A percentile compares a stretch with the other conserved stretches of the same genome.
phyloP scores from a whole-genome alignment of 805 yeast species.

The Sugiyamaella qingdaonensis region DNA sequence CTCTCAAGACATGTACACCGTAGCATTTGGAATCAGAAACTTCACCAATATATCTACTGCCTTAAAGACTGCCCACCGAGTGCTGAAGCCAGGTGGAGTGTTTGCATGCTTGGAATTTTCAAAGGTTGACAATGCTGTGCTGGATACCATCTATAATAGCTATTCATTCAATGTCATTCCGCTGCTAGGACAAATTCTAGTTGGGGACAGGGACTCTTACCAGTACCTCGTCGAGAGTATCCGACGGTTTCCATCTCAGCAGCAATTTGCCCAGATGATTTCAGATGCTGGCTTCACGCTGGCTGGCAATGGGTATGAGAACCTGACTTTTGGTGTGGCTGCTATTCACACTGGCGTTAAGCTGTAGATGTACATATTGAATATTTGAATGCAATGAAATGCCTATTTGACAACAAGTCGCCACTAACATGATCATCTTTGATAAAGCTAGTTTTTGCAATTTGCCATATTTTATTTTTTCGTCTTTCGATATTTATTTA shows the following conservation, averaged over 20 bases:
- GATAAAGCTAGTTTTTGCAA: too few relatives aligned
- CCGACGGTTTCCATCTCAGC: conserved; percentile 87
- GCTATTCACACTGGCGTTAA: conserved; percentile 95
- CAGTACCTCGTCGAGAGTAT: conserved; percentile 95
- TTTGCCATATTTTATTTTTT: too few relatives aligned
- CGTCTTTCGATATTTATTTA: too few relatives aligned
- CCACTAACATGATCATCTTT: too few relatives aligned
- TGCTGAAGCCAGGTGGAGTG: conserved; percentile 94
- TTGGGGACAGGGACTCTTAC: conserved; percentile 92
- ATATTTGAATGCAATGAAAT: too few relatives aligned
- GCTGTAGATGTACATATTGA: conserved; percentile 39
- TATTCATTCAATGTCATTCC: conserved; percentile 88
- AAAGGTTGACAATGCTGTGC: conserved; percentile 74
- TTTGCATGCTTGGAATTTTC: conserved; percentile 95
- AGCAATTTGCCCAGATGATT: conserved; percentile 85
- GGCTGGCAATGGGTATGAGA: conserved; percentile 89
- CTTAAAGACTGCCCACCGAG: conserved; percentile 89
- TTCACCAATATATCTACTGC: conserved; percentile 95
- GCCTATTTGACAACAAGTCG: too few relatives aligned
- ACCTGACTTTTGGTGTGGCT: conserved; percentile 90
- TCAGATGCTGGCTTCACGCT: conserved; percentile 91
- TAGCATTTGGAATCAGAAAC: conserved; percentile 95
- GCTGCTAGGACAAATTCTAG: conserved; percentile 90
- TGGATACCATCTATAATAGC: conserved; percentile 75
- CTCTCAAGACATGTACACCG: conserved; percentile 92